Evolutionary conservation across 192 early-diverging fungal species (phyloP), one percentile per base, ranked within the genome.

Genomic region (Entomortierella lignicola): DNA sequence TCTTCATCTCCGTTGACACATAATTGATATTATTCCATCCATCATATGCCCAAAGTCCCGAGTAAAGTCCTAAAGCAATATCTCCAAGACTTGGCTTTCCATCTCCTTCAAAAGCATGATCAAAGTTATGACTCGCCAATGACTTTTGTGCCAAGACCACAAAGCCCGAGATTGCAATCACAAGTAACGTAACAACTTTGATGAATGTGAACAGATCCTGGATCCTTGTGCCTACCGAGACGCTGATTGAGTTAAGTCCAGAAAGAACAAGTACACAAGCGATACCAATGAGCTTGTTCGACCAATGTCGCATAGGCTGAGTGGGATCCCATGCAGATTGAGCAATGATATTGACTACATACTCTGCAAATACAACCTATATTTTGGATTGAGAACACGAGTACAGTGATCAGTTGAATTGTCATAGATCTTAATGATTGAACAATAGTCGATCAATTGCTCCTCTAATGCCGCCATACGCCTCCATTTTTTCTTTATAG

Each of bases 1-100:
- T 83, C 68, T 93, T 91, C 86, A 96, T 91, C 85, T 96, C 95
- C 50, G 91, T 92, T 50, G 93, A 88, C 50, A 92, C 89, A 69
- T 94, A 94, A 60, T 92, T 93, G 20, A 94, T 72, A 62, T 94
- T 95, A 39, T 91, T 90, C 89, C 72, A 92, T 72, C 83, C 91
- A 85, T 60, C 81, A 21, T 85, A 95, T 60, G 82, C 91, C 92
- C 77, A 88, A 21, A 85, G 72, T 80, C 85, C 85, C 21, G 89
- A 90, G 71, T 93, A 94, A 29, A 93, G 81, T 27, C 92, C 94
- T 37, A 95, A 21, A 20, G 94, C 86, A 82, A 93, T 92, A 23
- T 92, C 87, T 3, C 92, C 90, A 18, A 85, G 72, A 48, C 75
- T 89, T 20, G 74, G 82, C 30, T 84, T 30, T n/a, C 84, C 85